Conservation (phyloP, 352 stramenopile genomes). For the Thalassiosira sp. region DNA sequence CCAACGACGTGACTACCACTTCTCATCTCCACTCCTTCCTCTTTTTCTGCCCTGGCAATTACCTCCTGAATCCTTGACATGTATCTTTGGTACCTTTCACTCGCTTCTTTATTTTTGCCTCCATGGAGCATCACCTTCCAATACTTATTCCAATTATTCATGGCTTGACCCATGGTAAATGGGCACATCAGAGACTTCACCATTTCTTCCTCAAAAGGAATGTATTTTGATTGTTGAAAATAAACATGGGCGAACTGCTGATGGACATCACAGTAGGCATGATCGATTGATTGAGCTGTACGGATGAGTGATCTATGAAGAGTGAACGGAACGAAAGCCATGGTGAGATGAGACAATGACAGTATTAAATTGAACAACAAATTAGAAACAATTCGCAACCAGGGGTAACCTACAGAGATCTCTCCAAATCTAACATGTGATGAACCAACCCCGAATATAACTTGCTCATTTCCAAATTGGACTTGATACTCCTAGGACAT, state of each 20-base stretch:
- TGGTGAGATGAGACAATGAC: conserved; percentile 2
- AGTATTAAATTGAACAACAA: conserved; percentile 9
- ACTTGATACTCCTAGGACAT: conserved; percentile 77
- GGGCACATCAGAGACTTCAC: conserved; percentile 64
- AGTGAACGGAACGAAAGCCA: background rate
- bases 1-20: background rate
- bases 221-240: conserved; percentile 64
- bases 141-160: conserved; percentile 72
- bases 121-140: conserved; percentile 58
- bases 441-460: conserved; percentile 73
- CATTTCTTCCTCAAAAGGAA: conserved; percentile 69
- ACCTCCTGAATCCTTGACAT: conserved; percentile 38
- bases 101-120: conserved; percentile 13
- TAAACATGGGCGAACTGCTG: conserved; percentile 74
- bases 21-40: conserved; percentile 8
- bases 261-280: conserved; percentile 76
- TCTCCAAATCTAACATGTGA: conserved; percentile 64
- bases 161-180: conserved; percentile 67
- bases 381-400: background rate
- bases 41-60: conserved; percentile 18
- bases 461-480: conserved; percentile 79
- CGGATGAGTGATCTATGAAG: conserved; percentile 47
- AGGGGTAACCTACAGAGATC: conserved; percentile 36
- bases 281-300: conserved; percentile 72
- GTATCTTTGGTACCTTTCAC: conserved; percentile 45